Evolutionary conservation across 495 filamentous ascomycete species (phyloP).

Genomic region (Penicillium lividum): DNA sequence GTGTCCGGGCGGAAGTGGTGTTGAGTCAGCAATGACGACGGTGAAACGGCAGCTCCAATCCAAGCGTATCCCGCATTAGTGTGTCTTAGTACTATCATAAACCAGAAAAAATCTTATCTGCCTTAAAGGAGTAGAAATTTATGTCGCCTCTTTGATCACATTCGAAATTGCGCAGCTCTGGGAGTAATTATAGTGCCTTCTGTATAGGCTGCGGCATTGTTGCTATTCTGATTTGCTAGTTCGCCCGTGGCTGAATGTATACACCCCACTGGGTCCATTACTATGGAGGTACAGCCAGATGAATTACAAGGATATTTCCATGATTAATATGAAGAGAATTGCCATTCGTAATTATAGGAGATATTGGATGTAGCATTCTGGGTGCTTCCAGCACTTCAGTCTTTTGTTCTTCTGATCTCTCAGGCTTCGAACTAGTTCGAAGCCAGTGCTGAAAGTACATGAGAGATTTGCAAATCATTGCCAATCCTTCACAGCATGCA

Average conservation of each 20-base stretch:
- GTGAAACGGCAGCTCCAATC: slow-evolving; percentile 2
- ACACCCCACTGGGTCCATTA: not conserved
- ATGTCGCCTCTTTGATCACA: not conserved
- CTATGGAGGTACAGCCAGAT: not conserved
- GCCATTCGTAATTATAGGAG: too few species aligned
- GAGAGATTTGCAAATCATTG: too few species aligned
- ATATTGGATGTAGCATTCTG: too few species aligned
- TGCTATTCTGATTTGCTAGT: slow-evolving; percentile 6
- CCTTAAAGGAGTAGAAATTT: slow-evolving; percentile 4
- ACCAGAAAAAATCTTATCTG: slow-evolving; percentile 9
- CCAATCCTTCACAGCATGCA: not conserved
- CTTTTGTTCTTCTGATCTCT: too few species aligned
- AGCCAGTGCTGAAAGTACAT: too few species aligned
- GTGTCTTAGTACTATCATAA: not conserved
- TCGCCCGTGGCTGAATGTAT: slow-evolving; percentile 5
- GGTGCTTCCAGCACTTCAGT: too few species aligned
- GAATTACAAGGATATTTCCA: not conserved
- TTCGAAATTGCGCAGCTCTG: not conserved
- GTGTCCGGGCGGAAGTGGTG: slow-evolving; percentile 18
- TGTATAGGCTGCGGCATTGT: slow-evolving; percentile 13
- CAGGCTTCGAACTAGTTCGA: too few species aligned
- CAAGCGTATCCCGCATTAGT: not conserved
- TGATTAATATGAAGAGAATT: not conserved
- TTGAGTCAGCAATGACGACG: slow-evolving; percentile 33
- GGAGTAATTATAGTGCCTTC: not conserved